phyloP scores from a whole-genome alignment of 1,284 basidiomycete species.

The Heterobasidion occidentale region DNA sequence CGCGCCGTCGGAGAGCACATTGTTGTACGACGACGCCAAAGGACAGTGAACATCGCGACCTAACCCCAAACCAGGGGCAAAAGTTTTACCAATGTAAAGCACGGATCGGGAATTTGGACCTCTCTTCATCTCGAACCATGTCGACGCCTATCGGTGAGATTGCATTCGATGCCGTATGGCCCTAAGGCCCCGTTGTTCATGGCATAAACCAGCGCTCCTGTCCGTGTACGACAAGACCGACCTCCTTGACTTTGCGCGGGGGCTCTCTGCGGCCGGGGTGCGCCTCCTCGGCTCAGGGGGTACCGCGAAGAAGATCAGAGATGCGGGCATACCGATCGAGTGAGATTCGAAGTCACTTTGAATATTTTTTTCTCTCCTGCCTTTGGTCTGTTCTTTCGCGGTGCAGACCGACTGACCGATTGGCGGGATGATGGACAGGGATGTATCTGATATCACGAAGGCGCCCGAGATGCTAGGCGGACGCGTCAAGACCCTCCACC shows the following conservation, averaged over 20 bases:
- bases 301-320: slow-evolving; percentile 96
- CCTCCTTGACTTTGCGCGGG: slow-evolving; percentile 84
- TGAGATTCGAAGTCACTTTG: slow-evolving; percentile 26
- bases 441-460: slow-evolving; percentile 97
- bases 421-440: slow-evolving; percentile 39
- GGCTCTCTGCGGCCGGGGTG: slow-evolving; percentile 77
- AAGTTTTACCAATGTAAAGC: too few relatives aligned
- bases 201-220: slow-evolving; percentile 59
- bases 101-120: too few relatives aligned
- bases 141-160: slow-evolving; percentile 27
- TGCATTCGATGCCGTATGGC: neutral
- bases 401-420: neutral
- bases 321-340: slow-evolving; percentile 89
- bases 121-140: slow-evolving; percentile 14
- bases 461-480: slow-evolving; percentile 99
- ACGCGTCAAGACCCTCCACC: slow-evolving; percentile 98
- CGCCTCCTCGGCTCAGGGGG: slow-evolving; percentile 92
- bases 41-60: too few relatives aligned
- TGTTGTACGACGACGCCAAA: too few relatives aligned
- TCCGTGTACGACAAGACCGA: slow-evolving; percentile 97
- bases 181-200: slow-evolving; percentile 4
- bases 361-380: slow-evolving; percentile 9
- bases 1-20: too few relatives aligned
- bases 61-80: too few relatives aligned
- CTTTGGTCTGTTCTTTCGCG: neutral